Percentiles rank a stretch among this genome's conserved stretches.
Conservation (phyloP, 1,284 basidiomycete species). For the Apiotrichum mycotoxinovorans region DNA sequence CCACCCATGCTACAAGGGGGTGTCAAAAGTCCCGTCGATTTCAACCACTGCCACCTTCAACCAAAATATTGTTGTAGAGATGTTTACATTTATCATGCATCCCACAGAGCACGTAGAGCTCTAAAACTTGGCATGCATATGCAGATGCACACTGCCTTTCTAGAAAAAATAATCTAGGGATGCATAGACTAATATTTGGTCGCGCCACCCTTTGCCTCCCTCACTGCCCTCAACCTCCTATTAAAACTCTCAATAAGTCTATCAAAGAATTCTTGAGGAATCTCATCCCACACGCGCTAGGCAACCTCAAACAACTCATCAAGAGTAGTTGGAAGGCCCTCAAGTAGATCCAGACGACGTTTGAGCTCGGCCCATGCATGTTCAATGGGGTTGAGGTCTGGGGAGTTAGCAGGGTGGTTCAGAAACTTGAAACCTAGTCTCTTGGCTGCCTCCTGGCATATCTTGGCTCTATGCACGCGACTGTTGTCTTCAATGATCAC, state of each 20-base stretch:
- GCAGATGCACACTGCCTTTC: neutral
- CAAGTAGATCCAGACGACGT: neutral
- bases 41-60: no score
- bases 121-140: neutral
- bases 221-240: neutral
- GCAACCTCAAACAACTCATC: neutral
- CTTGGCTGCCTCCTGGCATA: neutral
- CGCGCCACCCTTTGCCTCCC: neutral
- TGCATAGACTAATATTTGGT: neutral
- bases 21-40: neutral
- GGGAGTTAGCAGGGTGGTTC: neutral
- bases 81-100: neutral
- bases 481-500: neutral
- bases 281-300: neutral
- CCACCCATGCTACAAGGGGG: constrained; percentile 22
- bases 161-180: neutral
- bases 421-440: neutral
- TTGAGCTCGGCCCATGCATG: neutral
- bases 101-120: neutral
- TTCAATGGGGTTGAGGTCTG: neutral
- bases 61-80: no score
- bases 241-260: neutral
- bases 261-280: neutral
- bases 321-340: neutral
- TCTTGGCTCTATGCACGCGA: neutral